Evolutionary conservation across 768 basidiomycete genomes (phyloP).

Genomic region (Naganishia kalamii): DNA sequence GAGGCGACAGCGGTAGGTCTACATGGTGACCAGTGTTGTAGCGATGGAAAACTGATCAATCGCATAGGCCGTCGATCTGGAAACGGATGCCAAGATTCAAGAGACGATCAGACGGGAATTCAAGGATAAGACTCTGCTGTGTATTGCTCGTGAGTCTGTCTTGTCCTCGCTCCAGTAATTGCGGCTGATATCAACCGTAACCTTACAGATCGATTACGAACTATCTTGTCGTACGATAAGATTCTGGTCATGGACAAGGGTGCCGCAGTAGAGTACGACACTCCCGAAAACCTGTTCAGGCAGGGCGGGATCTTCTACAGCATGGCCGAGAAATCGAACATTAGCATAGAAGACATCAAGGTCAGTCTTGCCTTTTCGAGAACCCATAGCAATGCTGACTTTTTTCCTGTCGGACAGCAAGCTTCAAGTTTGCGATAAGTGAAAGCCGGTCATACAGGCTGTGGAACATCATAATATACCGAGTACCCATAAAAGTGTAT

Average conservation of each 20-base stretch:
- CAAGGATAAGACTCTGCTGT: conserved; percentile 72
- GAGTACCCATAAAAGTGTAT: not conserved
- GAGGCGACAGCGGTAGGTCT: conserved; percentile 85
- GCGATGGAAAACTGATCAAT: not conserved
- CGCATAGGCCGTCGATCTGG: conserved; percentile 53
- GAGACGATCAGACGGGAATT: conserved; percentile 83
- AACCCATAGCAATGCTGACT: not conserved
- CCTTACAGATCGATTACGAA: conserved; percentile 65
- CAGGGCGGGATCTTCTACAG: conserved; percentile 66
- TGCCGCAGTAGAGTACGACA: conserved; percentile 74
- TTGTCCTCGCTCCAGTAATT: not conserved
- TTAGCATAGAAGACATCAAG: conserved; percentile 64
- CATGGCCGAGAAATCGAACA: conserved; percentile 80
- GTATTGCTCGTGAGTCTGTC: conserved; percentile 72
- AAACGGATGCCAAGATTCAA: conserved; percentile 86
- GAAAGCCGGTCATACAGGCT: too few relatives aligned
- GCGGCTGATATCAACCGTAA: conserved; percentile 5
- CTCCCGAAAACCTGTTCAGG: conserved; percentile 61
- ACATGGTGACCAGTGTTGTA: conserved; percentile 9
- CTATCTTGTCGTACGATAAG: conserved; percentile 80
- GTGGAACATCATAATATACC: too few relatives aligned
- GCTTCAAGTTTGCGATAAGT: conserved; percentile 2
- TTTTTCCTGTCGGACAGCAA: not conserved
- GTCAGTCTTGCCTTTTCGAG: conserved; percentile 8
- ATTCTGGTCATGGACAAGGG: conserved; percentile 83